Conservation (phyloP, 176 grass and related monocot genomes). For the Carex myosuroides region DNA sequence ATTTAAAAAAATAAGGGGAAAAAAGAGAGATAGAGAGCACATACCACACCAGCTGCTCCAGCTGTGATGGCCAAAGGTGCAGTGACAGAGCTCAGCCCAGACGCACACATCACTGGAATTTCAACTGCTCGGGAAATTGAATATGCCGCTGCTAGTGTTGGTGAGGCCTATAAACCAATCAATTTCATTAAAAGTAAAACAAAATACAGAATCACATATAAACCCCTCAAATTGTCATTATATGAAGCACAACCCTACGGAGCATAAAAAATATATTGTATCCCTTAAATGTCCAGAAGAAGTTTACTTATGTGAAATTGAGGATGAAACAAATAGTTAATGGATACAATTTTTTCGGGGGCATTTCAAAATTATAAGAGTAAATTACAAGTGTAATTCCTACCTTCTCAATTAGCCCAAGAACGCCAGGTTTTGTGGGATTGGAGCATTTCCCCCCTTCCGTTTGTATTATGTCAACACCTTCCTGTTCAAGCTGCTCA, state of each 20-base stretch:
- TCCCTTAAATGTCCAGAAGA: not conserved
- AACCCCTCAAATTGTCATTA: not conserved
- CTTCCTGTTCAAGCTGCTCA: conserved; percentile 82
- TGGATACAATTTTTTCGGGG: not conserved
- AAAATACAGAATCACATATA: not conserved
- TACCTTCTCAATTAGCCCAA: conserved; percentile 93
- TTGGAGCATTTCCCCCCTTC: conserved; percentile 85
- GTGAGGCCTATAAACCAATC: conserved; percentile 50
- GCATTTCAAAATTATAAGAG: not conserved
- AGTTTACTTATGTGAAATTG: too few relatives aligned
- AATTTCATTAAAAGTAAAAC: not conserved
- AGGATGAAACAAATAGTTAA: too few relatives aligned
- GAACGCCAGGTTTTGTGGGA: conserved; percentile 67
- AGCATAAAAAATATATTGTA: not conserved
- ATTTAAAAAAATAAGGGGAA: not conserved
- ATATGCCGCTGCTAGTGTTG: conserved; percentile 85
- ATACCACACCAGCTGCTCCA: conserved; percentile 86
- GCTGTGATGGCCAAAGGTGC: conserved; percentile 82
- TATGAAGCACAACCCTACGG: not conserved
- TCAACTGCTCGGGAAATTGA: conserved; percentile 73
- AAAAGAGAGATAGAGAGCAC: not conserved
- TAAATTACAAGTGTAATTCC: not conserved
- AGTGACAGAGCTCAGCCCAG: conserved; percentile 82
- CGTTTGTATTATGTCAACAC: conserved; percentile 81
- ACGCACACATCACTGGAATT: conserved; percentile 91